These are phyloP conservation scores for Panellus pusillus DNA, from an alignment of 768 basidiomycete genomes.

Conservation along the genomic window DNA sequence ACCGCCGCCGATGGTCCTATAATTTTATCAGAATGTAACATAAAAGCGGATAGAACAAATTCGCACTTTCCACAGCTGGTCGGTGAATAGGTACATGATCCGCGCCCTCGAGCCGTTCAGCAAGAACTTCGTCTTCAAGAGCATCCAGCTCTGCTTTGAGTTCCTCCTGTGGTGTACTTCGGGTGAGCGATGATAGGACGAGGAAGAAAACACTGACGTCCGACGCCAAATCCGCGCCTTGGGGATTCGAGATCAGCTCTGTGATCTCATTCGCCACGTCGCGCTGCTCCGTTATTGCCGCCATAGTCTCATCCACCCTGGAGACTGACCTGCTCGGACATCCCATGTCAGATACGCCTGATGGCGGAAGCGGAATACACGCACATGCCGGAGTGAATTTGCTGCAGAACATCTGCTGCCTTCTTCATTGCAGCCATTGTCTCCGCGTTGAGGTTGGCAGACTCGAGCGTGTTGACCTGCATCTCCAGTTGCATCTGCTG, in stretches of 20 bases:
- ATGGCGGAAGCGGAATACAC: constrained; percentile 33
- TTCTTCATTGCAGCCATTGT: constrained; percentile 98
- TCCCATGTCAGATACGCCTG: not conserved
- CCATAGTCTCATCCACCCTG: constrained; percentile 90
- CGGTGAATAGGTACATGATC: constrained; percentile 88
- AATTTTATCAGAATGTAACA: not conserved
- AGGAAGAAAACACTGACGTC: constrained; percentile 52
- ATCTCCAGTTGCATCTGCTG: constrained; percentile 91
- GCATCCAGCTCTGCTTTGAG: constrained; percentile 80
- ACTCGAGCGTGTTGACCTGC: constrained; percentile 96
- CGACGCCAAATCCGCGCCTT: constrained; percentile 59
- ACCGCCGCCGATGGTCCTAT: constrained; percentile 42
- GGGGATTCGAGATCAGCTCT: constrained; percentile 78
- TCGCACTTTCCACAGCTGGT: constrained; percentile 61
- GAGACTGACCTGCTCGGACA: constrained; percentile 62
- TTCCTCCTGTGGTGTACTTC: constrained; percentile 54
- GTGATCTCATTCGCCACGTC: constrained; percentile 92
- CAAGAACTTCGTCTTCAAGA: constrained; percentile 85
- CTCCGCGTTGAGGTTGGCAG: constrained; percentile 96
- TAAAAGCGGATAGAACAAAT: not conserved
- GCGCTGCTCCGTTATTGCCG: constrained; percentile 83
- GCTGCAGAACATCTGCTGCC: constrained; percentile 83
- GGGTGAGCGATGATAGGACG: constrained; percentile 4
- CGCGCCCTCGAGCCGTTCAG: constrained; percentile 80
- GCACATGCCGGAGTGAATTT: constrained; percentile 88